A percentile compares a stretch with the other conserved stretches of the same genome.
Evolutionary conservation across 2,329 filamentous ascomycete species (phyloP).

Genomic region (Trichoderma afroharzianum): DNA sequence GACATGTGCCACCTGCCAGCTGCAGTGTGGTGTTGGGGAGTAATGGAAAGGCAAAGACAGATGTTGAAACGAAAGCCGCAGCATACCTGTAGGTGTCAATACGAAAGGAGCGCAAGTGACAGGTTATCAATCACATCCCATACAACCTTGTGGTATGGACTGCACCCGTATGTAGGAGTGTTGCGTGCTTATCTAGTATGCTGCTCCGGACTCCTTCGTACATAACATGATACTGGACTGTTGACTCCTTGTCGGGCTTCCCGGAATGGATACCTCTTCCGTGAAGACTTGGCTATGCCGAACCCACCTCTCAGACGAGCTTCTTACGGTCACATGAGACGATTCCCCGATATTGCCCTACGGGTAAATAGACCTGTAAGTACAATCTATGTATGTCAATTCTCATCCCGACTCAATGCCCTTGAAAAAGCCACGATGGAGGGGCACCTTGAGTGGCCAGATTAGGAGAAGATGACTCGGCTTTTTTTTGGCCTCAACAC

Average conservation of each 20-base stretch:
- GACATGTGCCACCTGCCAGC: background rate
- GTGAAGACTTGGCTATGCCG: background rate
- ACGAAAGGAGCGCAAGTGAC: background rate
- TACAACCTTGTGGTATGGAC: background rate
- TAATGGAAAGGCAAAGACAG: background rate
- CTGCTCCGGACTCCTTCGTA: background rate
- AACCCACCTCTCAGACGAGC: background rate
- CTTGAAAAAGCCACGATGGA: background rate
- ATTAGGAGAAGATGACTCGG: background rate
- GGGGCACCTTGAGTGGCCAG: background rate
- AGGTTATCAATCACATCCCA: background rate
- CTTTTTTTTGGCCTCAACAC: background rate
- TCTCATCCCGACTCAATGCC: background rate
- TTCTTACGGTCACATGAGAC: background rate
- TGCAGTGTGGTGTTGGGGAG: background rate
- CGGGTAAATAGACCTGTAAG: background rate
- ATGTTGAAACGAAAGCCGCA: background rate
- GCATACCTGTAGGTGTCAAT: background rate
- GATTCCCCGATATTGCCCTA: background rate
- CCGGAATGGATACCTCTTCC: constrained; percentile 1
- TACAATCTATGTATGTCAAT: background rate
- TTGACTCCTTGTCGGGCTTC: constrained; percentile 4
- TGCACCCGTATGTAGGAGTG: background rate
- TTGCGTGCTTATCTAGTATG: background rate
- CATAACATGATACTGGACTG: background rate